Percentiles rank a stretch among this genome's conserved stretches.
Evolutionary conservation across 441 rosid species (phyloP).

Genomic region (Populus hybrid): DNA sequence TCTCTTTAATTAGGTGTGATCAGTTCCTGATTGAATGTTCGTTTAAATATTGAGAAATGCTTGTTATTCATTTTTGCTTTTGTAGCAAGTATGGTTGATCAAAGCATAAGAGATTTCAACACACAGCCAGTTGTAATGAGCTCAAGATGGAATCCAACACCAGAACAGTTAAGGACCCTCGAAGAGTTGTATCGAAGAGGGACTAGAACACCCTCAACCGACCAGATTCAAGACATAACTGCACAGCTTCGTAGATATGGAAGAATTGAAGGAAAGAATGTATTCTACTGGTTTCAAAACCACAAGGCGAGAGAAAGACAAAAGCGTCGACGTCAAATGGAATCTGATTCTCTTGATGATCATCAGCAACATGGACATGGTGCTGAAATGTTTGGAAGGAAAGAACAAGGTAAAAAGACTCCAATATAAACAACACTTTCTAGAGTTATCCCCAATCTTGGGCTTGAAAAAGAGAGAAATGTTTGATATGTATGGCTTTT

Average conservation of each 20-base stretch:
- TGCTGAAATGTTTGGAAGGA: constrained; percentile 40
- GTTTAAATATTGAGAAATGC: not conserved
- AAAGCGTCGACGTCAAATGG: constrained; percentile 87
- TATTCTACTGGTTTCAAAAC: constrained; percentile 98
- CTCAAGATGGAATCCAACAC: constrained; percentile 96
- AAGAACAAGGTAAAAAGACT: constrained; percentile 42
- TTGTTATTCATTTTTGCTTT: not conserved
- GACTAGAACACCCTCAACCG: constrained; percentile 86
- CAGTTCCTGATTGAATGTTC: not conserved
- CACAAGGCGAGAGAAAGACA: constrained; percentile 96
- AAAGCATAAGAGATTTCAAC: constrained; percentile 59
- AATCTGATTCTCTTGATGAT: constrained; percentile 34
- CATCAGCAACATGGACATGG: constrained; percentile 17
- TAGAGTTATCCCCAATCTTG: not conserved
- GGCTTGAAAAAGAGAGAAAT: not conserved
- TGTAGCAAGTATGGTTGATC: constrained; percentile 45
- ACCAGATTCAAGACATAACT: constrained; percentile 87
- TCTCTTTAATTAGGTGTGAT: not conserved
- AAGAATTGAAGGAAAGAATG: constrained; percentile 95
- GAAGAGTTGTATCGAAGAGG: constrained; percentile 84
- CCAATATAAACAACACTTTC: not conserved
- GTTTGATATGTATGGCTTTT: constrained; percentile 18
- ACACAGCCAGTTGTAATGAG: constrained; percentile 63
- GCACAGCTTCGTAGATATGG: constrained; percentile 82
- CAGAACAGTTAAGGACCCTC: constrained; percentile 80